Conservation (phyloP, 2,329 filamentous ascomycete species). For the Hypoxylon sp. region DNA sequence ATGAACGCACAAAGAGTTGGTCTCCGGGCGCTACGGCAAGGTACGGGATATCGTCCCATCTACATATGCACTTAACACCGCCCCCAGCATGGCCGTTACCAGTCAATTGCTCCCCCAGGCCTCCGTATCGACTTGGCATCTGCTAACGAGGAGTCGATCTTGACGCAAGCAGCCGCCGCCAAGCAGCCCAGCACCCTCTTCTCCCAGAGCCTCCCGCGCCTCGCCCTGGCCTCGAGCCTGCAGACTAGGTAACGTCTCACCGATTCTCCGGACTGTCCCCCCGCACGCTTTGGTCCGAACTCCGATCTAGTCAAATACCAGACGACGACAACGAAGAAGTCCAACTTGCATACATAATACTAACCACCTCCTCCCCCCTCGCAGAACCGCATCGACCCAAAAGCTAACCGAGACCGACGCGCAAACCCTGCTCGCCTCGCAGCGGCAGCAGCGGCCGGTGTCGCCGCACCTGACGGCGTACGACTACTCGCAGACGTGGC, state of each 20-base stretch:
- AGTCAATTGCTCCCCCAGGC: not conserved
- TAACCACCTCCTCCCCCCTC: conserved; percentile 35
- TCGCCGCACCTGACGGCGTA: conserved; percentile 89
- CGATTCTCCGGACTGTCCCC: conserved; percentile 1
- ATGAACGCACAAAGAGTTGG: conserved; percentile 68
- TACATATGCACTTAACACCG: not conserved
- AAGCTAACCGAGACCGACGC: conserved; percentile 63
- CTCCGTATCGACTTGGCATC: conserved; percentile 2
- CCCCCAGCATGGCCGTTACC: not conserved
- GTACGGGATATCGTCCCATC: conserved; percentile 45
- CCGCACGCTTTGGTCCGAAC: not conserved
- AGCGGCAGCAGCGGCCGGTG: conserved; percentile 83
- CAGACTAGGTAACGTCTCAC: conserved; percentile 54
- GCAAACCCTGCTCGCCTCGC: conserved; percentile 74
- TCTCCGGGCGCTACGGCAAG: conserved; percentile 66
- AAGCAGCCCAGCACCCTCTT: conserved; percentile 57
- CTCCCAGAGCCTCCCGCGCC: conserved; percentile 56
- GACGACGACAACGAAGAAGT: not conserved
- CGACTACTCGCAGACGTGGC: conserved; percentile 85
- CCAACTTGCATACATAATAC: too few relatives aligned
- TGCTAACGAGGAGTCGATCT: conserved; percentile 22
- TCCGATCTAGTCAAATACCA: not conserved
- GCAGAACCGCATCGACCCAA: conserved; percentile 63
- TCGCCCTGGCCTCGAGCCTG: conserved; percentile 53
- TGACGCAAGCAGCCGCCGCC: conserved; percentile 46